Base-by-base conservation (phyloP, 1,284 basidiomycete species). In the Cryptococcus sp. region DNA sequence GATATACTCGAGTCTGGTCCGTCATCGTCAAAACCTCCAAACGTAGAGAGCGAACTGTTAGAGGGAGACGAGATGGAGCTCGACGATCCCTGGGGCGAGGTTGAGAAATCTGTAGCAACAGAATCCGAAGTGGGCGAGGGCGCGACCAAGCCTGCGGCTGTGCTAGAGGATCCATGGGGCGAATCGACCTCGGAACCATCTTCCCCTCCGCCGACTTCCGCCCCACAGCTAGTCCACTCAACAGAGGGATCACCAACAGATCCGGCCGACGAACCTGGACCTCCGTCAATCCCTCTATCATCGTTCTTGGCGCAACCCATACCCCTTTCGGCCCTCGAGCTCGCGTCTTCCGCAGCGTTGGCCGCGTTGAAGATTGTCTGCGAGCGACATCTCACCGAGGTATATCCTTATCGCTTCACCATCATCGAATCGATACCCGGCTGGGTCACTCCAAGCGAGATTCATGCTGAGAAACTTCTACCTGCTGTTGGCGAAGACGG, bases 81-180 rank as follows among this genome's bases (percentile, higher is more conserved):
- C 30, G 78, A 91, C 68, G 90, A 93, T 75, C 89, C 90, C 11
- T 93, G 89, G 89, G 86, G 81, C 20, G 85, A 87, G 43, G 80
- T 77, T 10, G 72, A 75, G 40, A 72, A 67, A 40, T 76, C 68
- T 1, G 60, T 51, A 40, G 76, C 68, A 1, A 58, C 53, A 23
- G 63, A 60, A 11, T 42, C 27, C 4, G 56, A 40, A n/a, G n/a
- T 43, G 23, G 30, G 10, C 13, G 30, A 35, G 4, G 30, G 30
- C 30, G 15, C 49, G 15, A 22, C 45, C 13, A 48, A 41, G 10
- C 38, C 57, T 7, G 47, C 59, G 20, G 43, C 62, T 15, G 50
- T 63, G 2, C 47, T 72, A 3, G 67, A 69, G 39, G 68, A 69
- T 47, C 64, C 69, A 8, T 71, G 71, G 63, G 69, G 69, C 27